Percentiles rank a stretch among this genome's conserved stretches.
phyloP scores from a whole-genome alignment of 495 filamentous ascomycete genomes.

The Aspergillus ostianus region DNA sequence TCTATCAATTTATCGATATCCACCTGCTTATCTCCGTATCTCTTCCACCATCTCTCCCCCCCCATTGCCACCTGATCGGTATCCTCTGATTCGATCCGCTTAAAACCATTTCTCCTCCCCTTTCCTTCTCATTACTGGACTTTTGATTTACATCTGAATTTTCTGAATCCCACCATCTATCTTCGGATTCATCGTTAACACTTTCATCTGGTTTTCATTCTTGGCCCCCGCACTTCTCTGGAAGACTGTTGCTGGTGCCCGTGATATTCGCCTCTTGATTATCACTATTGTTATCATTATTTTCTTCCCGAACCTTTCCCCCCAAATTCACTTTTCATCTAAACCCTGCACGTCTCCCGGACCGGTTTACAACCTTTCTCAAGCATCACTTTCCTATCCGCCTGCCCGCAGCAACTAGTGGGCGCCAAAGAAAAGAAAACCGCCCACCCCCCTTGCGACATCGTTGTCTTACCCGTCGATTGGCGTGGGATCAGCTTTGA shows the following conservation, averaged over 20 bases:
- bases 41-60: background rate
- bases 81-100: background rate
- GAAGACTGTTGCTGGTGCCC: constrained; percentile 23
- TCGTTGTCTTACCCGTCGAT: constrained; percentile 3
- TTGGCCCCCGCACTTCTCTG: constrained; percentile 20
- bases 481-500: background rate
- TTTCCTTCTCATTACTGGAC: background rate
- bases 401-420: constrained; percentile 19
- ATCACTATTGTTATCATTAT: constrained; percentile 16
- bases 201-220: constrained; percentile 4
- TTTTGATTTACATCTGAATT: background rate
- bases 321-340: background rate
- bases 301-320: background rate
- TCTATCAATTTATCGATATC: constrained; percentile 5
- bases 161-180: background rate
- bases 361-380: constrained; percentile 35
- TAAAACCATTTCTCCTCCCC: background rate
- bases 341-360: constrained; percentile 12
- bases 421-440: background rate
- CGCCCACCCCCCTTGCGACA: background rate
- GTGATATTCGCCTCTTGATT: constrained; percentile 10
- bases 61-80: background rate
- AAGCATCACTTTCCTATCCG: constrained; percentile 15
- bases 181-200: background rate
- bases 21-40: constrained; percentile 1